Percentiles rank a stretch among this genome's conserved stretches.
Conservation (phyloP, 2,329 filamentous ascomycete species). For the Calonectria ilicicola region DNA sequence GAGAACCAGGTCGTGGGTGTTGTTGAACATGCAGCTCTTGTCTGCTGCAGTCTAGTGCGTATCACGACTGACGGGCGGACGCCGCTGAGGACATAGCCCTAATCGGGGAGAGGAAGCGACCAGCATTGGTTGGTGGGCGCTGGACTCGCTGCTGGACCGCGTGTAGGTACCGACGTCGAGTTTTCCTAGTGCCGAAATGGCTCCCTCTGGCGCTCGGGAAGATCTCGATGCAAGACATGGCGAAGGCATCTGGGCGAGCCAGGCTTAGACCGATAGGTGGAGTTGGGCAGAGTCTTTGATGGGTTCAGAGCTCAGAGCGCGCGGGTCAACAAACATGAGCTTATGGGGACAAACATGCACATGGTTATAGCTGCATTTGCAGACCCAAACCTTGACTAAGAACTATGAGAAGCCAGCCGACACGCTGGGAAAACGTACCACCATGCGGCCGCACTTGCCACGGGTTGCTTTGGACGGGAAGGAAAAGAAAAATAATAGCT, state of each 20-base stretch:
- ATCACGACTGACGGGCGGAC: neutral
- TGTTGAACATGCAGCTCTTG: neutral
- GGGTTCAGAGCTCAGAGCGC: neutral
- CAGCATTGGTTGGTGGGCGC: constrained; percentile 23
- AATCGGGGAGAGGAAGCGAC: constrained; percentile 1
- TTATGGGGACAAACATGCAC: neutral
- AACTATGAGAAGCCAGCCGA: neutral
- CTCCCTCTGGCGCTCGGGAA: constrained; percentile 42
- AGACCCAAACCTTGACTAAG: neutral
- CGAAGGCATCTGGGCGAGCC: constrained; percentile 30
- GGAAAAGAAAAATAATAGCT: neutral
- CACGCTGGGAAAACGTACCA: neutral
- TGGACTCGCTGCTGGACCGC: constrained; percentile 22
- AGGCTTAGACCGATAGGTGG: constrained; percentile 33
- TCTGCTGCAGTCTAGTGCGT: neutral
- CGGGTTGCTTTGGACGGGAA: constrained; percentile 31
- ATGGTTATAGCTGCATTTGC: neutral
- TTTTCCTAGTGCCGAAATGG: constrained; percentile 40
- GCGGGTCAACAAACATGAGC: constrained; percentile 5
- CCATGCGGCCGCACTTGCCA: constrained; percentile 28
- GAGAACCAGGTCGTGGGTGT: constrained; percentile 3
- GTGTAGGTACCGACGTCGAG: constrained; percentile 27
- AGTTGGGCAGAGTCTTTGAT: constrained; percentile 11
- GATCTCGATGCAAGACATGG: constrained; percentile 46
- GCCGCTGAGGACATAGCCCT: neutral